Evolutionary conservation across 2,329 filamentous ascomycete species (phyloP).

Genomic region (Nothophoma quercina): DNA sequence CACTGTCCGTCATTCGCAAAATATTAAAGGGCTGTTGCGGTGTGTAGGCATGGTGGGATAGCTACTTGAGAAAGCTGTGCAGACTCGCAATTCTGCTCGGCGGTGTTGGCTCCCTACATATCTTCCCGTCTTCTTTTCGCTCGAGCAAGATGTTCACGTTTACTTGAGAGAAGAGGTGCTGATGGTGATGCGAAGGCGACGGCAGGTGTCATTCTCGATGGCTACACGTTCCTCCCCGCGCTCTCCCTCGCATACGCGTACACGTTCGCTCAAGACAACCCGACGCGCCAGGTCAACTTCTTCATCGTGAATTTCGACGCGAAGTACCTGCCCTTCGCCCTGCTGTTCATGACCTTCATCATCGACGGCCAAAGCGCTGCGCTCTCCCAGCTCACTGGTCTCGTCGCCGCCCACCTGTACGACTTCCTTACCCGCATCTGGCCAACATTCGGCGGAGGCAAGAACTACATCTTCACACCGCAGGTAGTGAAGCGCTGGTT

Average conservation of each 20-base stretch:
- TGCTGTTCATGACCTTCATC: constrained; percentile 78
- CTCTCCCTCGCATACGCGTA: constrained; percentile 83
- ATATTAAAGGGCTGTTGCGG: constrained; percentile 53
- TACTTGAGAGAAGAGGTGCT: constrained; percentile 31
- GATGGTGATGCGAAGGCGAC: constrained; percentile 56
- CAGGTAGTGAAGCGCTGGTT: constrained; percentile 73
- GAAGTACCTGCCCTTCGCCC: constrained; percentile 80
- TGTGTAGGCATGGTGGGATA: constrained; percentile 61
- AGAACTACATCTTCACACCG: constrained; percentile 78
- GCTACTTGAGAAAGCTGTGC: constrained; percentile 61
- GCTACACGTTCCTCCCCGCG: constrained; percentile 61
- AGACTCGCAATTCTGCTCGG: constrained; percentile 62
- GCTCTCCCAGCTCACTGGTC: constrained; percentile 74
- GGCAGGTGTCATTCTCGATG: constrained; percentile 61
- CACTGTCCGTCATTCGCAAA: constrained; percentile 61
- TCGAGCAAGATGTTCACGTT: constrained; percentile 16
- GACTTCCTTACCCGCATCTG: constrained; percentile 90
- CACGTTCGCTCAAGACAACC: constrained; percentile 85
- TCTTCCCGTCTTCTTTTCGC: constrained; percentile 22
- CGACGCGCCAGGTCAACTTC: constrained; percentile 76
- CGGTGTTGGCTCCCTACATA: constrained; percentile 74
- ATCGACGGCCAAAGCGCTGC: constrained; percentile 66
- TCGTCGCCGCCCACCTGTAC: constrained; percentile 86
- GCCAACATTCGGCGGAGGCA: constrained; percentile 85
- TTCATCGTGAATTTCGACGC: constrained; percentile 85